A percentile compares a stretch with the other conserved stretches of the same genome.
Evolutionary conservation across 2,329 filamentous ascomycete species (phyloP).

Genomic region (Xylariales sp.): DNA sequence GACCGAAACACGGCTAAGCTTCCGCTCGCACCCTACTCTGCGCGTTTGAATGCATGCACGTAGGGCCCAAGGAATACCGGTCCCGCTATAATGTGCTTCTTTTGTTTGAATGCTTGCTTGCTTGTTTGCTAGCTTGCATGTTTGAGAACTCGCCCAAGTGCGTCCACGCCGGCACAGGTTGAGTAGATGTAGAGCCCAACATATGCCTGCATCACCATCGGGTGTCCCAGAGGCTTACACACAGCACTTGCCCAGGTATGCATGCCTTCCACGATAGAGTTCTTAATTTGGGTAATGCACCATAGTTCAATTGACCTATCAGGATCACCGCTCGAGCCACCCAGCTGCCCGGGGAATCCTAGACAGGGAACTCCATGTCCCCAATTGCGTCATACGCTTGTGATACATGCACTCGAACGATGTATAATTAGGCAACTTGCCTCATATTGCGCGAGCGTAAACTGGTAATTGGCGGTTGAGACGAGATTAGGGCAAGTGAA

Average conservation of each 20-base stretch:
- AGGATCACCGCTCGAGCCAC: slow-evolving; percentile 36
- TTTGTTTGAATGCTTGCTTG: background rate
- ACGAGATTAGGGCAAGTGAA: background rate
- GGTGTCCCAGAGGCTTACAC: background rate
- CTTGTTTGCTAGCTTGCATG: slow-evolving; percentile 14
- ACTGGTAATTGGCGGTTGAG: slow-evolving; percentile 1
- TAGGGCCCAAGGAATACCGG: slow-evolving; percentile 24
- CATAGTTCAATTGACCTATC: slow-evolving; percentile 45
- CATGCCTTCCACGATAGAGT: slow-evolving; percentile 22
- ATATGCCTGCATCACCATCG: slow-evolving; percentile 7
- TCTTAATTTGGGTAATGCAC: slow-evolving; percentile 25
- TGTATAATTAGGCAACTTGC: slow-evolving; percentile 18
- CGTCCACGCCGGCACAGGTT: background rate
- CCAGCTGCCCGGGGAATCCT: slow-evolving; percentile 15
- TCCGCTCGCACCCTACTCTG: slow-evolving; percentile 5
- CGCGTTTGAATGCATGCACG: slow-evolving; percentile 23
- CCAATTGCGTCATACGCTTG: slow-evolving; percentile 36
- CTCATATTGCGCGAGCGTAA: slow-evolving; percentile 18
- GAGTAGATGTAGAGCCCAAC: slow-evolving; percentile 1
- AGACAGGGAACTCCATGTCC: slow-evolving; percentile 18
- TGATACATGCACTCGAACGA: slow-evolving; percentile 16
- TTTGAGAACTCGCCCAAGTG: slow-evolving; percentile 9
- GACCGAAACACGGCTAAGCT: slow-evolving; percentile 1
- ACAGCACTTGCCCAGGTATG: slow-evolving; percentile 24
- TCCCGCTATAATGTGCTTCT: slow-evolving; percentile 11